Evolutionary conservation across 2,329 filamentous ascomycete genomes (phyloP).

Genomic region (Penicillium sp.): DNA sequence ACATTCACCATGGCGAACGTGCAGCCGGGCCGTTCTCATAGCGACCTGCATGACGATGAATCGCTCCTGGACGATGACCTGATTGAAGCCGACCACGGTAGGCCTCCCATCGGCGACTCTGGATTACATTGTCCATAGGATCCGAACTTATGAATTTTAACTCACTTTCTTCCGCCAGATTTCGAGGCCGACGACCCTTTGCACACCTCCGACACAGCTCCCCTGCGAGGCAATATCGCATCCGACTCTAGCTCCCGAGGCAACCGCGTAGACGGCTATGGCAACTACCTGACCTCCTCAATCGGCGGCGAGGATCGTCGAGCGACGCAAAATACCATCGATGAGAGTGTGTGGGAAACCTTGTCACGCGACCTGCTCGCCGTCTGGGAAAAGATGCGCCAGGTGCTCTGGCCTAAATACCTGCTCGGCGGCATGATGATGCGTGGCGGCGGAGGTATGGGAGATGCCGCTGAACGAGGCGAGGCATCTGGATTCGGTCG

Average conservation of each 20-base stretch:
- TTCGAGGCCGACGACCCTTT: conserved; percentile 92
- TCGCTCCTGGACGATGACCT: conserved; percentile 69
- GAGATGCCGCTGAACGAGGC: conserved; percentile 59
- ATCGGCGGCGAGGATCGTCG: conserved; percentile 92
- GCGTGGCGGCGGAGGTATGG: conserved; percentile 55
- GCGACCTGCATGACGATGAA: conserved; percentile 63
- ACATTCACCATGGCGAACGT: conserved; percentile 38
- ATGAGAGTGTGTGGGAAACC: conserved; percentile 98
- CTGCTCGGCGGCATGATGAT: conserved; percentile 70
- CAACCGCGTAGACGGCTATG: conserved; percentile 61
- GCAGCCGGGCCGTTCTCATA: conserved; percentile 49
- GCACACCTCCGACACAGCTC: conserved; percentile 70
- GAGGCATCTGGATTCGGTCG: conserved; percentile 52
- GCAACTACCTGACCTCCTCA: conserved; percentile 81
- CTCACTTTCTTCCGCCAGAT: conserved; percentile 51
- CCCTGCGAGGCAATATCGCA: conserved; percentile 82
- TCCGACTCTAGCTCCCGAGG: conserved; percentile 50
- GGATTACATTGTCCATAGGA: not conserved
- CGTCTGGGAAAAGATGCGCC: conserved; percentile 97
- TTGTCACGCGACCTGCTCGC: conserved; percentile 86
- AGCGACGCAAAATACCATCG: conserved; percentile 89
- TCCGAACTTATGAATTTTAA: not conserved
- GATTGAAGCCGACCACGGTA: conserved; percentile 79
- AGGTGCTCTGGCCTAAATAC: conserved; percentile 95
- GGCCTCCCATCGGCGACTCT: conserved; percentile 15